Base-by-base conservation (phyloP, 495 filamentous ascomycete species). In the Glutinoglossum americanum region DNA sequence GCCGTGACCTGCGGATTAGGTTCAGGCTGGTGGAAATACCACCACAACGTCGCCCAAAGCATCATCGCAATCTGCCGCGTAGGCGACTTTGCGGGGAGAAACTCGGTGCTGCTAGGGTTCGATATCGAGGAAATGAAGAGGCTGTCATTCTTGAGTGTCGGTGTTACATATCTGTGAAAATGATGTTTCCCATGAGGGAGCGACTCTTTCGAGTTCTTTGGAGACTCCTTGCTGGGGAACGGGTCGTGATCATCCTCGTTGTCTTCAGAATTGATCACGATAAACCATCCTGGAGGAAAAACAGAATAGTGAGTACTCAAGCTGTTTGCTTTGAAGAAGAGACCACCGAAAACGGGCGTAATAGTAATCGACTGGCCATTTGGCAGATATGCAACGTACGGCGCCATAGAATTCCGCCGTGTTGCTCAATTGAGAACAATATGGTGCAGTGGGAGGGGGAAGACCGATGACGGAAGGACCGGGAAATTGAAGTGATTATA, bases 31-130 rank as follows among this genome's bases (percentile, higher is more conserved):
- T 96, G 89, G 66, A 97, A 98, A 70, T 97, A 98, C 93, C 93
- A 97, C 69, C 83, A 93, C 33, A 97, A 70, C 0, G 86, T 89
- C 28, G 86, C 80, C 88, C 90, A 98, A 7, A 97, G 77, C 86
- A 95, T 90, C 85, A 94, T 85, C 58, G 89, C 89, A 58, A 94
- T 82, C 69, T 89, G 85, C 33, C 89, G 73, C 0, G 87, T 89
- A 0, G 85, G 87, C 51, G 87, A 93, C 27, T 69, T 78, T 11
- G 79, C 75, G 0, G 87, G 80, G 62, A 85, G 86, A 74, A 82
- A 93, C 51, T 94, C 86, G 62, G 66, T 77, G 62, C 73, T 84
- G 51, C 82, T 84, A 0, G 89, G 87, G 60, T 80, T 88, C 51
- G 86, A 89, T 61, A 94, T 90, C 59, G 84, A 89, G 19, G 86